Evolutionary conservation across 192 early-diverging fungal species (phyloP), one percentile per base, ranked within the genome.

Genomic region (Coemansia sp.): DNA sequence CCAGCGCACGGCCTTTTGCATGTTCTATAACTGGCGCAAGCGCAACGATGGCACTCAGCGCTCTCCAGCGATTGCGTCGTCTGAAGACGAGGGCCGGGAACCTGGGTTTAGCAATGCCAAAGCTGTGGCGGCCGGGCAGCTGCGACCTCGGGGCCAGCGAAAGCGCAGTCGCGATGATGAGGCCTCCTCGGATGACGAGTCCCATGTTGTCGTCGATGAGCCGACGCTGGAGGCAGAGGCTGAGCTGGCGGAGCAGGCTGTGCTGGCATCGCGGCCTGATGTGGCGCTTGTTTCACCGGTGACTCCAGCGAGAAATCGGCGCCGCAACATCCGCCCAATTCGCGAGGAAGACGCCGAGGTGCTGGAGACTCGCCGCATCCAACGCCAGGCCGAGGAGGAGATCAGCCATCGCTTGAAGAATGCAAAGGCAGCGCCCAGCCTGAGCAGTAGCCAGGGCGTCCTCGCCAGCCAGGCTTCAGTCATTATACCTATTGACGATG

Each of bases 281-380:
- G 18, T 9, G 18, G 12, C 2, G 25, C 23, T 26, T 25, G 5
- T 11, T 16, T 31, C 26, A 12, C 5, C 14, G 0, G 25, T 28
- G 25, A 14, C 13, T 2, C 23, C 50, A 14, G 50, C 50, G 14
- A 53, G 50, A 2, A 39, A 56, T 5, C 47, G 76, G 1, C 69
- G 75, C 0, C 56, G 72, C 31, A 71, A 85, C 25, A 79, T 85
- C 45, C 67, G 66, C 18, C 35, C 56, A 13, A 79, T 79, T 42
- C 72, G 68, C 26, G 64, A 69, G 13, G 74, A 75, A 33, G 66
- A 39, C 31, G 47, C 36, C 4, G 62, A 56, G 0, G 74, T 78
- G 9, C n/a, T 66, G 26, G 48, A 53, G 28, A 52, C 75, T 20
- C 72, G 75, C 1, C 23, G 53, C n/a, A 45, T 61, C 34, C 57